Evolutionary conservation across 2,329 filamentous ascomycete species (phyloP).

Genomic region (Xylariales sp.): DNA sequence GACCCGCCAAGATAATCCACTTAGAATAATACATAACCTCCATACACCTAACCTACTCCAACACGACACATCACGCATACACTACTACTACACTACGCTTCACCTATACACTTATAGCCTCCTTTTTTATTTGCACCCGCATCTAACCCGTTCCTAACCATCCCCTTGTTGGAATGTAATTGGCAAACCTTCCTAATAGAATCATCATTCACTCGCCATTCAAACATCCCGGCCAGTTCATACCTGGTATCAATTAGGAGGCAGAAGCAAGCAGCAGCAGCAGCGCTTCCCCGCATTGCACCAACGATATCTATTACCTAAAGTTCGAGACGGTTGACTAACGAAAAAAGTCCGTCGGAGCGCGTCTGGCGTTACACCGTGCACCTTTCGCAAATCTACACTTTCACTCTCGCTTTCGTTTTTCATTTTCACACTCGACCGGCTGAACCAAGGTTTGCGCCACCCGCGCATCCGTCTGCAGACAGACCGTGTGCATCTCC

Average conservation of each 20-base stretch:
- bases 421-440: neutral
- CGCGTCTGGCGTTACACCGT: constrained; percentile 35
- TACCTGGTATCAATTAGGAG: constrained; percentile 33
- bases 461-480: constrained; percentile 11
- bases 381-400: neutral
- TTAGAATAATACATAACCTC: neutral
- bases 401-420: neutral
- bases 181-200: constrained; percentile 24
- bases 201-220: constrained; percentile 15
- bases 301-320: constrained; percentile 59
- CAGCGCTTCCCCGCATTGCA: constrained; percentile 56
- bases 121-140: constrained; percentile 18
- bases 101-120: neutral
- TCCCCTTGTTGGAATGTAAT: constrained; percentile 19
- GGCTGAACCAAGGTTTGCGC: constrained; percentile 22
- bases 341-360: constrained; percentile 53
- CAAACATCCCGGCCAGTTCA: constrained; percentile 5
- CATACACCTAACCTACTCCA: constrained; percentile 6
- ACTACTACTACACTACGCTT: neutral
- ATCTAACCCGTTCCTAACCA: constrained; percentile 17
- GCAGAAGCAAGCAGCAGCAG: constrained; percentile 43
- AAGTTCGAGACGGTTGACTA: constrained; percentile 58
- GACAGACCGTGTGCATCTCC: constrained; percentile 17
- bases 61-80: constrained; percentile 24
- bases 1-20: neutral